Evolutionary conservation across 1,284 basidiomycete species (phyloP).

Genomic region (Rhodotorula sp.): DNA sequence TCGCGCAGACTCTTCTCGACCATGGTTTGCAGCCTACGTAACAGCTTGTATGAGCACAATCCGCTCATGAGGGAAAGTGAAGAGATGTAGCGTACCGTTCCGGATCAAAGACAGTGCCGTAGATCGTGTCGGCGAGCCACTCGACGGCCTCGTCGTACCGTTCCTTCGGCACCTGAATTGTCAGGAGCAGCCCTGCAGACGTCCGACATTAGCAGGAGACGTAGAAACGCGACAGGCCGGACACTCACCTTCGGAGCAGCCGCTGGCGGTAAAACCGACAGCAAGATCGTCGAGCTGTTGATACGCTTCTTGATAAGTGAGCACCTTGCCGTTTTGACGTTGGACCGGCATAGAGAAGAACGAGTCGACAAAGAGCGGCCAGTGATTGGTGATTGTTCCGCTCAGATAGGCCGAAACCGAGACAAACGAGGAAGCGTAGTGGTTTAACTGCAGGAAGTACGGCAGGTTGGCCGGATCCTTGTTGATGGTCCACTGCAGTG

Average conservation of each 20-base stretch:
- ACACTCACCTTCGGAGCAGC: conserved; percentile 2
- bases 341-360: conserved; percentile 87
- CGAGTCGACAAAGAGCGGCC: conserved; percentile 72
- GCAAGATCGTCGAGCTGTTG: conserved; percentile 71
- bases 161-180: conserved; percentile 74
- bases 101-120: conserved; percentile 73
- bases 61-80: background rate
- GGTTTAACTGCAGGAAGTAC: conserved; percentile 84
- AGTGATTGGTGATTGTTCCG: conserved; percentile 40
- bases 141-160: conserved; percentile 77
- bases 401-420: conserved; percentile 70
- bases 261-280: background rate
- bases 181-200: conserved; percentile 66
- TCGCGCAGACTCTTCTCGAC: conserved; percentile 85
- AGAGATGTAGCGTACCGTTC: conserved; percentile 63
- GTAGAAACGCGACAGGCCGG: conserved; percentile 63
- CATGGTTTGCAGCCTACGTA: conserved; percentile 69
- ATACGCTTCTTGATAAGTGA: conserved; percentile 85
- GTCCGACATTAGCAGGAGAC: conserved; percentile 53
- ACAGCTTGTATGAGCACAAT: background rate
- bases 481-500: conserved; percentile 65
- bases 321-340: conserved; percentile 63
- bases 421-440: conserved; percentile 76
- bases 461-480: conserved; percentile 68
- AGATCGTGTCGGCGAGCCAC: conserved; percentile 89